phyloP scores from a whole-genome alignment of 2,329 filamentous ascomycete species.

The Ophiostoma ulmi region DNA sequence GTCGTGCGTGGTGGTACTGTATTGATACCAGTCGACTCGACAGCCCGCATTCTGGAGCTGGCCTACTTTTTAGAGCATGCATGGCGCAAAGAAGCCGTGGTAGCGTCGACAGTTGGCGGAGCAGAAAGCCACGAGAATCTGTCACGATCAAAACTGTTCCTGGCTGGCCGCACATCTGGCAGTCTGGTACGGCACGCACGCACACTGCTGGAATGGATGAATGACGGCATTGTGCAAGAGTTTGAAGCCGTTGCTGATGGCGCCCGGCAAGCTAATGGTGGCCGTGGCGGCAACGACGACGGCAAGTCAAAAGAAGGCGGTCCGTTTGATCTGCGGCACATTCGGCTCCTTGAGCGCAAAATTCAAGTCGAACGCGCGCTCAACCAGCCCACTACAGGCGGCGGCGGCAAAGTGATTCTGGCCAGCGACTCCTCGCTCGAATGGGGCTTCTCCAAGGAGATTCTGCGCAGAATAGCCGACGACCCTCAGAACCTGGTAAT shows the following conservation, averaged over 20 bases:
- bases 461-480: constrained; percentile 67
- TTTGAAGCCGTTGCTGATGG: constrained; percentile 66
- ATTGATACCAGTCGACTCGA: constrained; percentile 89
- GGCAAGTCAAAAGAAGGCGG: constrained; percentile 54
- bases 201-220: constrained; percentile 99
- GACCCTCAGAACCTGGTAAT: constrained; percentile 80
- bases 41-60: constrained; percentile 86
- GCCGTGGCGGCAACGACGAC: constrained; percentile 47
- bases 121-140: constrained; percentile 44
- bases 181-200: constrained; percentile 86
- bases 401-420: constrained; percentile 67
- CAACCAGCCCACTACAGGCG: constrained; percentile 44
- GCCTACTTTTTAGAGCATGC: constrained; percentile 89
- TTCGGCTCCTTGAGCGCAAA: constrained; percentile 76
- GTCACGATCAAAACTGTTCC: constrained; percentile 60
- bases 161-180: constrained; percentile 80
- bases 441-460: constrained; percentile 88
- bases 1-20: constrained; percentile 82
- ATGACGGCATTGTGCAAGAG: constrained; percentile 86
- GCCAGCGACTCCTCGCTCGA: constrained; percentile 86
- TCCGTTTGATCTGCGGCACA: constrained; percentile 84
- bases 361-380: constrained; percentile 70
- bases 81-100: constrained; percentile 64
- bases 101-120: constrained; percentile 34
- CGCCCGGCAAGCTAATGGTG: constrained; percentile 43